A percentile compares a stretch with the other conserved stretches of the same genome.
Conservation (phyloP, 176 grass and related monocot species). For the Canna indica region DNA sequence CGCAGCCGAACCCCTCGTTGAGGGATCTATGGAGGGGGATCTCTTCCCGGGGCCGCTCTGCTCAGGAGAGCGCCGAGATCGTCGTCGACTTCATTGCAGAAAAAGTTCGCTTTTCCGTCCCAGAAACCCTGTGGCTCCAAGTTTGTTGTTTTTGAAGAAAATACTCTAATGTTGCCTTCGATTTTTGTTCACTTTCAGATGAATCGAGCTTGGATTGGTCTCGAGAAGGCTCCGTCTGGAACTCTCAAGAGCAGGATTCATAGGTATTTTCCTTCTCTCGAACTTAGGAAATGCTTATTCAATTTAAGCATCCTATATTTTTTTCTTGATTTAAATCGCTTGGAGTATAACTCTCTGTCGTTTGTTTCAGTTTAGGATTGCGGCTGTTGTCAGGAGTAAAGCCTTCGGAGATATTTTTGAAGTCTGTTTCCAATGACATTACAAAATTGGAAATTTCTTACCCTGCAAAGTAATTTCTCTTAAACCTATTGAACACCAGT, state of each 20-base stretch:
- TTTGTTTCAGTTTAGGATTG: slow-evolving; percentile 53
- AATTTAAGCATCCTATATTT: not conserved
- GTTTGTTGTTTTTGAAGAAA: slow-evolving; percentile 10
- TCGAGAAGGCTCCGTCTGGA: slow-evolving; percentile 71
- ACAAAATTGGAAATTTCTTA: slow-evolving; percentile 58
- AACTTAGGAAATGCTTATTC: not conserved
- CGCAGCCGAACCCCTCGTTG: slow-evolving; percentile 22
- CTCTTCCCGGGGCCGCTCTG: slow-evolving; percentile 22
- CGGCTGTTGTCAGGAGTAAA: slow-evolving; percentile 67
- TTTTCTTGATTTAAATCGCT: not conserved
- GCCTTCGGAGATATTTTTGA: slow-evolving; percentile 76
- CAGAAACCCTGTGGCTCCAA: not conserved
- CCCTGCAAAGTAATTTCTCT: slow-evolving; percentile 47
- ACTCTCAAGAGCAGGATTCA: slow-evolving; percentile 82
- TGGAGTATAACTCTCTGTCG: not conserved
- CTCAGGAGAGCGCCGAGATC: slow-evolving; percentile 53
- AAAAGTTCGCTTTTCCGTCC: slow-evolving; percentile 35
- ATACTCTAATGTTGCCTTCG: not conserved
- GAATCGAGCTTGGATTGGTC: slow-evolving; percentile 65
- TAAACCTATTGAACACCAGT: not conserved
- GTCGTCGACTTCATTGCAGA: slow-evolving; percentile 56
- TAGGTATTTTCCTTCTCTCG: slow-evolving; percentile 19
- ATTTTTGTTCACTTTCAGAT: slow-evolving; percentile 32
- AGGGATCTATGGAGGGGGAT: slow-evolving; percentile 61
- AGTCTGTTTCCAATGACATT: slow-evolving; percentile 81